Conservation (phyloP, 257 asterid species). For the Solanum sejunctum region DNA sequence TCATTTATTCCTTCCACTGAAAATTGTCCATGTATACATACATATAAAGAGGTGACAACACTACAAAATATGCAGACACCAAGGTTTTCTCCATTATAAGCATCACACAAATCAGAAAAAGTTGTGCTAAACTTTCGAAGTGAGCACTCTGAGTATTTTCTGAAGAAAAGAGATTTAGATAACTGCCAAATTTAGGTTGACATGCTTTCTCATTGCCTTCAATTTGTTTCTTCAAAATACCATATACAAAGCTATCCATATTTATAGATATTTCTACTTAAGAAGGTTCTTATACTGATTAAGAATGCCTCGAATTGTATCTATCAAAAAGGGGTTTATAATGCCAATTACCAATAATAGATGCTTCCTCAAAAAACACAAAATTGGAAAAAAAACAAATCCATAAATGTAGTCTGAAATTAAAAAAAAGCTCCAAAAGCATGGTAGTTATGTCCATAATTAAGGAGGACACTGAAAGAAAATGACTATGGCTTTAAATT, state of each 20-base stretch:
- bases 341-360: not conserved
- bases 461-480: not conserved
- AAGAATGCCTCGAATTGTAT: not conserved
- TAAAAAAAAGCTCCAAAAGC: not conserved
- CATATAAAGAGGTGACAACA: not conserved
- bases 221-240: not conserved
- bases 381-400: not conserved
- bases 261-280: not conserved
- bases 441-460: not conserved
- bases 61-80: not conserved
- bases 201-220: not conserved
- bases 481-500: not conserved
- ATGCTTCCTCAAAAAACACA: not conserved
- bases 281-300: not conserved
- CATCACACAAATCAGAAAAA: not conserved
- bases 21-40: not conserved
- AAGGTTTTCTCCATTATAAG: not conserved
- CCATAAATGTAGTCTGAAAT: not conserved
- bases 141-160: not conserved
- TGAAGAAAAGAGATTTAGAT: not conserved
- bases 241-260: not conserved
- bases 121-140: not conserved
- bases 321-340: not conserved
- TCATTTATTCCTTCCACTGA: not conserved
- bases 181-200: not conserved